A percentile compares a stretch with the other conserved stretches of the same genome.
phyloP scores from a whole-genome alignment of 2,329 filamentous ascomycete genomes.

The Trichophyton equinum region DNA sequence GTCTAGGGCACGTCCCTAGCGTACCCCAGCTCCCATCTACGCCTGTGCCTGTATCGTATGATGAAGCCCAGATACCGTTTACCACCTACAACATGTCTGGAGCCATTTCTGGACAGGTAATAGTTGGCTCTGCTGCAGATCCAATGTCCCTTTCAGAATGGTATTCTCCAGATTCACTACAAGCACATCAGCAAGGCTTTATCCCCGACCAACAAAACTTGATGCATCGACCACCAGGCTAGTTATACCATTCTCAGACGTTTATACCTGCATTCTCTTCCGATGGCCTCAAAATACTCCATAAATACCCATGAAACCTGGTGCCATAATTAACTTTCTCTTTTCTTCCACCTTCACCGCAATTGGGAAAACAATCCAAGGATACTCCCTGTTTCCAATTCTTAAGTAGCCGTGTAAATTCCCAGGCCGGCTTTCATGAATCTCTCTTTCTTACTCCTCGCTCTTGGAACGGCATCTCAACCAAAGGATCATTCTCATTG shows the following conservation, averaged over 20 bases:
- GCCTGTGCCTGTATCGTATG: not conserved
- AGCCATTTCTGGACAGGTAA: conserved; percentile 1
- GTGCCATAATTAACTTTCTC: not conserved
- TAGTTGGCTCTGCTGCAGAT: conserved; percentile 4
- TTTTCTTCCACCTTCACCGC: not conserved
- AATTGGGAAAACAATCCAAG: not conserved
- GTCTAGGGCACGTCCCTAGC: not conserved
- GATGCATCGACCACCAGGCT: not conserved
- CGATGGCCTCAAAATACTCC: conserved; percentile 1
- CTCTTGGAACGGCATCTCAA: not conserved
- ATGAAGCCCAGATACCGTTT: conserved; percentile 5
- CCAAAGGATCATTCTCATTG: not conserved
- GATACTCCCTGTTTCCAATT: not conserved
- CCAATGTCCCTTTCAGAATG: conserved; percentile 7
- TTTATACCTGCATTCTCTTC: not conserved
- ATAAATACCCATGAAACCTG: not conserved
- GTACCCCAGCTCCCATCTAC: conserved; percentile 4
- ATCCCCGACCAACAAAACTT: not conserved
- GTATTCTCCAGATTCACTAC: conserved; percentile 7
- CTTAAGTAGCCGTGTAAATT: not conserved
- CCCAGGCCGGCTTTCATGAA: not conserved
- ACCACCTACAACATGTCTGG: not conserved
- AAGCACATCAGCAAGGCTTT: conserved; percentile 6
- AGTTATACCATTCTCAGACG: not conserved
- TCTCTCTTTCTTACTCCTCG: conserved; percentile 5